Evolutionary conservation across 768 basidiomycete species (phyloP), one percentile per base, ranked within the genome.

Genomic region (Auriscalpium orientale): DNA sequence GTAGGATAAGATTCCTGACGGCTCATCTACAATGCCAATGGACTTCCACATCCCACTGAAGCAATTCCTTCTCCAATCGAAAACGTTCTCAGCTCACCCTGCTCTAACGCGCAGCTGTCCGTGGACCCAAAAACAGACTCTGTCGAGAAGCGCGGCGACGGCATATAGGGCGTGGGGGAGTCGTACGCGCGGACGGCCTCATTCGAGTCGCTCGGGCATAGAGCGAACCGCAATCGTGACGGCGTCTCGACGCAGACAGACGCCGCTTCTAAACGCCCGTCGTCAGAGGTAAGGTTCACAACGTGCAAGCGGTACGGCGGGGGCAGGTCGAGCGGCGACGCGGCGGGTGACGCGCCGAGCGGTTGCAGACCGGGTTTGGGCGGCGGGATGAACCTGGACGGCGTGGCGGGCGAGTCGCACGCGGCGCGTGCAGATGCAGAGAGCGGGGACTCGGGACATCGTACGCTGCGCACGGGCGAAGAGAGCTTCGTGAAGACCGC

Each of bases 181-280:
- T 62, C 60, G 3, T 49, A 58, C 8, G 60, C 60, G 35, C 58
- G 60, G 20, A 62, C 49, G 2, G 60, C 60, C 46, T 62, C 60
- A 12, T 53, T 22, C 3, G 60, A 62, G 2, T 54, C 52, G 8
- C 36, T 44, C 1, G 51, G 49, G 52, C 51, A 49, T 4, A 51
- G 44, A 34, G 60, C 51, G 15, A 51, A 46, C 12, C 38, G 44
- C 38, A 18, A 20, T 18, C 51, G 16, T 13, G 15, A 22, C 9
- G 34, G 21, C 33, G 6, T 33, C 34, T 18, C 37, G 28, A 9
- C 18, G 33, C 35, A 8, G 18, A 28, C 45, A 40, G 16, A 12
- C 9, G 12, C n/a, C n/a, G 20, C 36, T 6, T 34, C 21, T 5
- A 5, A 28, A 12, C 8, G 5, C 37, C 9, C 40, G 11, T 46